These are phyloP conservation scores for Clohesyomyces aquaticus DNA, from an alignment of 495 filamentous ascomycete genomes.

Conservation along the genomic window DNA sequence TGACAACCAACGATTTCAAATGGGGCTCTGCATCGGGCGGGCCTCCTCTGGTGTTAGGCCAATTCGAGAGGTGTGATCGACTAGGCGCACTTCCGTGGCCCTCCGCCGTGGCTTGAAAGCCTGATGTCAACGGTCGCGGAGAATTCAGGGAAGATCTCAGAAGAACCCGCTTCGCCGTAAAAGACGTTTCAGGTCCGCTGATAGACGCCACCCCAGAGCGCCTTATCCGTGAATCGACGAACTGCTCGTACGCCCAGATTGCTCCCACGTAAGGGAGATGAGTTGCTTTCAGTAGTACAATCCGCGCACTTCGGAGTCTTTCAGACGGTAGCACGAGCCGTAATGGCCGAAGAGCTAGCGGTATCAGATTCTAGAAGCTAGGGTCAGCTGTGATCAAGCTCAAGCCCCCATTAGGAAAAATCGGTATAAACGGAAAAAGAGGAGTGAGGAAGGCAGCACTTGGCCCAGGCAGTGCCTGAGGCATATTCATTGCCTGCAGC, in stretches of 20 bases:
- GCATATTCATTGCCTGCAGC: background rate
- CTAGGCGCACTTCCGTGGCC: slow-evolving; percentile 24
- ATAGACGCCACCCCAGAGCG: slow-evolving; percentile 28
- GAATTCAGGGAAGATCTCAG: slow-evolving; percentile 35
- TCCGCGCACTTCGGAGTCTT: slow-evolving; percentile 71
- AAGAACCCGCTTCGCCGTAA: slow-evolving; percentile 25
- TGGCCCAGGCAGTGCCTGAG: background rate
- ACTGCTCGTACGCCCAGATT: slow-evolving; percentile 63
- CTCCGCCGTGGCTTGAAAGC: slow-evolving; percentile 29
- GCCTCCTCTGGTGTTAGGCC: slow-evolving; percentile 28
- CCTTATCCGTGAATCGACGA: slow-evolving; percentile 23
- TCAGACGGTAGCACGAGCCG: slow-evolving; percentile 74
- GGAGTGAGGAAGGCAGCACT: background rate
- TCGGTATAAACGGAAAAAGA: background rate
- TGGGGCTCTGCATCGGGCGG: slow-evolving; percentile 36
- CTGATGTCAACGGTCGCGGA: slow-evolving; percentile 32
- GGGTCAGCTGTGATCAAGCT: slow-evolving; percentile 44
- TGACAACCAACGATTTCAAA: slow-evolving; percentile 41
- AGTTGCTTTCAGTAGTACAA: slow-evolving; percentile 74
- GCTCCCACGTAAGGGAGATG: slow-evolving; percentile 66
- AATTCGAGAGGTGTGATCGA: slow-evolving; percentile 25
- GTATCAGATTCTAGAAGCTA: slow-evolving; percentile 71
- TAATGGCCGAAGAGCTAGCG: slow-evolving; percentile 82
- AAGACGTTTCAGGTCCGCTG: slow-evolving; percentile 38
- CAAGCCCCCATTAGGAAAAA: slow-evolving; percentile 8